Conservation (phyloP, 2,329 filamentous ascomycete species). For the Ceratocystis huliohia region DNA sequence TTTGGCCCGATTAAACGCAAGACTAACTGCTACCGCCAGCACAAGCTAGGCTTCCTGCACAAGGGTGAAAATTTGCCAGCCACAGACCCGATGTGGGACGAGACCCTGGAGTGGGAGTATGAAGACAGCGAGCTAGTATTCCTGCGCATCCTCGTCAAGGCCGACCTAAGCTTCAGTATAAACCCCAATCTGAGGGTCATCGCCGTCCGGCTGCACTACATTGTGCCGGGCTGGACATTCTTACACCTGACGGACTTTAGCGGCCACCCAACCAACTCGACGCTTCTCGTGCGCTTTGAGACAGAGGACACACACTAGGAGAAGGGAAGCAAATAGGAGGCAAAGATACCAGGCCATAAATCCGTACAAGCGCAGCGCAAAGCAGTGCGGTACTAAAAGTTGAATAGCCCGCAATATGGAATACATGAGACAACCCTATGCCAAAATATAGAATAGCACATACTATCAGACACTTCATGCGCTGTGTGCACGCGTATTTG, state of each 20-base stretch:
- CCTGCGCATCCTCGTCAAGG: conserved; percentile 52
- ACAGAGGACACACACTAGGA: conserved; percentile 31
- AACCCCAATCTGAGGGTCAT: conserved; percentile 52
- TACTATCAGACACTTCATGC: no score
- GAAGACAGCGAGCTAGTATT: conserved; percentile 55
- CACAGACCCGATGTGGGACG: conserved; percentile 53
- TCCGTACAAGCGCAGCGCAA: neutral
- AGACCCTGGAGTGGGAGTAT: conserved; percentile 54
- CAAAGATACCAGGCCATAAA: neutral
- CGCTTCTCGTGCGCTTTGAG: conserved; percentile 49
- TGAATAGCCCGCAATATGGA: no score
- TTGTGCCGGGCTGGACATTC: conserved; percentile 47
- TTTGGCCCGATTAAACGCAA: conserved; percentile 45
- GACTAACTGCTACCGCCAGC: conserved; percentile 47
- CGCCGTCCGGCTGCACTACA: conserved; percentile 47
- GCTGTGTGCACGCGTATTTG: no score
- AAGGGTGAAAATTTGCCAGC: conserved; percentile 43
- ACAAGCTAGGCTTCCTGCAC: conserved; percentile 45
- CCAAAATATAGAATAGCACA: no score
- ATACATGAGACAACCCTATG: no score
- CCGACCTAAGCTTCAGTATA: conserved; percentile 47
- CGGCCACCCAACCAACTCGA: conserved; percentile 50
- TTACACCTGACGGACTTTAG: conserved; percentile 52
- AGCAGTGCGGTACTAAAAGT: no score
- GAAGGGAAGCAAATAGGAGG: neutral